Base-by-base conservation (phyloP, 352 stramenopile species). In the Globisporangium spiculum region DNA sequence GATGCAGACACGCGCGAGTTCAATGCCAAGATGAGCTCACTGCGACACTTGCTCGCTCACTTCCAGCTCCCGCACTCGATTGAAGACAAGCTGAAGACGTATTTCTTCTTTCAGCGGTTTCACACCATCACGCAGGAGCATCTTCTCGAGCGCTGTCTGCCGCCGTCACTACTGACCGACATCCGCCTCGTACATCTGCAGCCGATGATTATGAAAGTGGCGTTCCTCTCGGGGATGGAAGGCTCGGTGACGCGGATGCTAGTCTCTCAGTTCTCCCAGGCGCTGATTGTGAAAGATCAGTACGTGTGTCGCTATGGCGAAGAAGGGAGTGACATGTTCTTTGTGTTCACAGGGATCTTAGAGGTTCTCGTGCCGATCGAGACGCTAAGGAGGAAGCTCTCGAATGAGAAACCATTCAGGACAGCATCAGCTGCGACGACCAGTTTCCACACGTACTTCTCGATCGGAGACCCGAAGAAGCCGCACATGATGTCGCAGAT, bases 71-170 rank as follows among this genome's bases (percentile, higher is more conserved):
- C 82, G 9, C 44, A 58, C 1, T 27, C 72, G 7, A 77, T 91
- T 8, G 65, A 88, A 46, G 70, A 78, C 60, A 84, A 85, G 30
- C 71, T 92, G 24, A 88, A 92, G 67, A 88, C 76, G 0, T 90
- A 84, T 50, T 88, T 83, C 41, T 89, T 92, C 30, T 92, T 90
- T 58, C 72, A 83, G 59, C 73, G 76, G 1, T 84, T 83, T 41
- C 78, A 91, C 67, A 80, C 79, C 0, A 89, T 89, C 63, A 86
- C 81, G 0, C 77, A 89, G 62, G 81, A 89, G 57, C 75, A 84
- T 34, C 44, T 89, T 3, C 65, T 89, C 7, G 75, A 81, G 41
- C 56, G 67, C 10, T 88, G 79, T 59, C 60, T 89, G 6, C 81
- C 81, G 16, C 79, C 79, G 20, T 87, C 81, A 0, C 62, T 89